Percentiles rank a stretch among this genome's conserved stretches.
Conservation (phyloP, 179 eudicot genomes). For the Patellifolia procumbens region DNA sequence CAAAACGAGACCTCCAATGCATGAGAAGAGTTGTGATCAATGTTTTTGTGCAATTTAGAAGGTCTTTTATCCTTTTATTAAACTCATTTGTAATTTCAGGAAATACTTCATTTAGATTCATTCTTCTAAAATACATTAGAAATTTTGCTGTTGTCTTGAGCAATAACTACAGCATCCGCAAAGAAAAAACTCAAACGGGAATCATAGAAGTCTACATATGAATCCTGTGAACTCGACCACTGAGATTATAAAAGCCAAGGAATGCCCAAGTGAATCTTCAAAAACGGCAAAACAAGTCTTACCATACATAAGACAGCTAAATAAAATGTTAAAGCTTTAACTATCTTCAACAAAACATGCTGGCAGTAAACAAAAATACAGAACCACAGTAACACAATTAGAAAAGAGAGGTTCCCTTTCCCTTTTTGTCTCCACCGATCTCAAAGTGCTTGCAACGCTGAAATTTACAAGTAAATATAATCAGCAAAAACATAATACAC, state of each 20-base stretch:
- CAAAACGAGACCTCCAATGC: no score
- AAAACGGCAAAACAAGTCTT: neutral
- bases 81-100: no score
- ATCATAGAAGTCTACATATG: neutral
- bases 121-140: no score
- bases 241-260: neutral
- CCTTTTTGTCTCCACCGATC: conserved; percentile 60
- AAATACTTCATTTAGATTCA: no score
- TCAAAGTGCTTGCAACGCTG: conserved; percentile 63
- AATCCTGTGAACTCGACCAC: neutral
- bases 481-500: neutral
- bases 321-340: neutral
- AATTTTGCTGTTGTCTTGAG: no score
- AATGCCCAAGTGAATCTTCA: neutral
- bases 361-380: neutral
- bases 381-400: conserved; percentile 12
- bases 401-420: conserved; percentile 48
- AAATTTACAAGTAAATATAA: neutral
- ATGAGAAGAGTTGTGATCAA: no score
- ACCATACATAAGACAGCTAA: conserved; percentile 1
- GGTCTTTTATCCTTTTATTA: no score
- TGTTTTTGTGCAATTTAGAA: no score
- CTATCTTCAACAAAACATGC: conserved; percentile 13
- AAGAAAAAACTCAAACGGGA: no score
- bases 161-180: no score